phyloP scores from a whole-genome alignment of 192 early-diverging fungal genomes.

The Mortierella alpina region DNA sequence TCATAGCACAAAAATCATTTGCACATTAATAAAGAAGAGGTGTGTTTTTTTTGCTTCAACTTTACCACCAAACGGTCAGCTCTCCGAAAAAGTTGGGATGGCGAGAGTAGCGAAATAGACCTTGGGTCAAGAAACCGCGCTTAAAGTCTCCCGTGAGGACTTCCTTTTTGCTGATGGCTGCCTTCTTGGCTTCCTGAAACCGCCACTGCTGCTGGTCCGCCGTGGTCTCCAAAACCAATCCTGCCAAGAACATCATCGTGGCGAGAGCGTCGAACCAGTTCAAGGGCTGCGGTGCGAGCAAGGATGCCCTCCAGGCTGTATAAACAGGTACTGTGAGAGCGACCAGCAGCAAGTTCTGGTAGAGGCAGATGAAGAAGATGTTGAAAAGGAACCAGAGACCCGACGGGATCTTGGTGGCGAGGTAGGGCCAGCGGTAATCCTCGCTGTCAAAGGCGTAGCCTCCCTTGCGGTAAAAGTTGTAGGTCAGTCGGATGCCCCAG shows the following conservation, averaged over 20 bases:
- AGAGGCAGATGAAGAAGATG: conserved; percentile 77
- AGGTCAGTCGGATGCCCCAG: conserved; percentile 83
- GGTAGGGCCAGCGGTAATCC: conserved; percentile 81
- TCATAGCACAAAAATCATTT: conserved; percentile 2
- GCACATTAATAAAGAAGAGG: too few relatives aligned
- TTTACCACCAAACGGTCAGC: conserved; percentile 69
- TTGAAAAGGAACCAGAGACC: conserved; percentile 65
- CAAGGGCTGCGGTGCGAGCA: conserved; percentile 19
- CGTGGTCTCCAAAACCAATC: conserved; percentile 70
- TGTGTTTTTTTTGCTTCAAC: too few relatives aligned
- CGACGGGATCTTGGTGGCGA: conserved; percentile 19
- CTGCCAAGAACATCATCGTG: conserved; percentile 50
- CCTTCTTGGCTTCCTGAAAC: conserved; percentile 71
- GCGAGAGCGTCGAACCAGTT: conserved; percentile 61
- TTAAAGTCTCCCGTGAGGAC: conserved; percentile 56
- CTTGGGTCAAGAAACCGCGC: conserved; percentile 78
- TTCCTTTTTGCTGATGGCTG: conserved; percentile 46
- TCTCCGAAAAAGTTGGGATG: conserved; percentile 93
- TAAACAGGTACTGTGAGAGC: conserved; percentile 67
- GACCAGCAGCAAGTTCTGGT: conserved; percentile 79
- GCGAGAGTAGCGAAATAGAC: conserved; percentile 78
- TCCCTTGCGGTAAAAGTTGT: conserved; percentile 83
- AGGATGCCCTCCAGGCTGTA: conserved; percentile 32
- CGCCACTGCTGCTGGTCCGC: conserved; percentile 88
- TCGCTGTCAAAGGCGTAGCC: conserved; percentile 74